These are phyloP conservation scores for Helicostylum pulchrum DNA, from an alignment of 192 early-diverging fungal species.

Conservation along the genomic window DNA sequence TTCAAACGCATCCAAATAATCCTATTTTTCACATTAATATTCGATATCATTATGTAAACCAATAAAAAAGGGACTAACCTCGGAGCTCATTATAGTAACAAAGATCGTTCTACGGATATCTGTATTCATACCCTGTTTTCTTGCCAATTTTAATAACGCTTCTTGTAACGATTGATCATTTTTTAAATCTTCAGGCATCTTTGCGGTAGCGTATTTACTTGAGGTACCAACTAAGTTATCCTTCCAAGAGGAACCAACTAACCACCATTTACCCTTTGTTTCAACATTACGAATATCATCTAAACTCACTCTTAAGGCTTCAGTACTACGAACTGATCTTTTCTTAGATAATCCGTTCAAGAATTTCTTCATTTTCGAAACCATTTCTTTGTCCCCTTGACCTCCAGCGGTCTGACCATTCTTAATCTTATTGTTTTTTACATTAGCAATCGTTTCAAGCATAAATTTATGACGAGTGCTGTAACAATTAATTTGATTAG, in stretches of 20 bases:
- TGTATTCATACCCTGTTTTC: conserved; percentile 94
- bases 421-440: conserved; percentile 91
- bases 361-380: conserved; percentile 76
- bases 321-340: conserved; percentile 51
- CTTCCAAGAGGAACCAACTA: conserved; percentile 92
- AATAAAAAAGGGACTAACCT: conserved; percentile 45
- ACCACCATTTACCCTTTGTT: conserved; percentile 97
- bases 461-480: conserved; percentile 83
- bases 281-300: conserved; percentile 79
- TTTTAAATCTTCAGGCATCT: conserved; percentile 38
- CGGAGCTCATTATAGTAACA: conserved; percentile 85
- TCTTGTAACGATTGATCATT: conserved; percentile 46
- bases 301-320: conserved; percentile 81
- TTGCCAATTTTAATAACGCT: conserved; percentile 74
- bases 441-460: conserved; percentile 88
- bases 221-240: conserved; percentile 62
- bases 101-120: conserved; percentile 92
- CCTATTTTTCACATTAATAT: conserved; percentile 39
- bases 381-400: conserved; percentile 59
- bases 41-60: not conserved
- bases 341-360: conserved; percentile 62
- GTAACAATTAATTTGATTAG: not conserved
- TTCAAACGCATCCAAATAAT: conserved; percentile 92
- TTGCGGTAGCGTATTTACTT: conserved; percentile 33
- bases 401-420: conserved; percentile 42